phyloP scores from a whole-genome alignment of 2,329 filamentous ascomycete genomes.

The Gaeumannomyces tritici region DNA sequence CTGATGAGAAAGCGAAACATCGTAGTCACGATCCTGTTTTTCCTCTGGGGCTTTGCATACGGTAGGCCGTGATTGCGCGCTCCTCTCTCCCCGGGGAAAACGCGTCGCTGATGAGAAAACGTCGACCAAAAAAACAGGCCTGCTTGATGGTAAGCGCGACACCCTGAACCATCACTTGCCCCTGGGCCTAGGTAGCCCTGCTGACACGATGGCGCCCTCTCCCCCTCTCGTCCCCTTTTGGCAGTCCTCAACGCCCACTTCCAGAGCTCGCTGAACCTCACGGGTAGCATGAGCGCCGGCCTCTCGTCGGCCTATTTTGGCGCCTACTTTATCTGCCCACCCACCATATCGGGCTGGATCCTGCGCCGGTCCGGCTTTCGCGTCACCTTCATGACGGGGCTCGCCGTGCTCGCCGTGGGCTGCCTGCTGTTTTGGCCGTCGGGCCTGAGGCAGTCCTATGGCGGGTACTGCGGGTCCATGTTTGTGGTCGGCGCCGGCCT shows the following conservation, averaged over 20 bases:
- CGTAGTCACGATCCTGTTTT: constrained; percentile 23
- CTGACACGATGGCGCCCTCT: neutral
- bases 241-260: constrained; percentile 39
- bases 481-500: constrained; percentile 30
- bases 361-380: constrained; percentile 57
- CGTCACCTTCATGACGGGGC: constrained; percentile 56
- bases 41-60: constrained; percentile 26
- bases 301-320: constrained; percentile 43
- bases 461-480: constrained; percentile 49
- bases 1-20: neutral
- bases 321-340: constrained; percentile 26
- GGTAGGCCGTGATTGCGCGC: constrained; percentile 1
- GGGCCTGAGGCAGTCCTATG: constrained; percentile 43
- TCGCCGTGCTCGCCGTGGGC: constrained; percentile 45
- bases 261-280: constrained; percentile 33
- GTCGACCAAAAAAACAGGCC: constrained; percentile 7
- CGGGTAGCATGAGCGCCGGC: constrained; percentile 32
- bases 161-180: neutral
- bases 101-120: neutral
- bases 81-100: too few relatives aligned
- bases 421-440: constrained; percentile 50
- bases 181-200: neutral
- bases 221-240: too few relatives aligned
- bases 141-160: constrained; percentile 18
- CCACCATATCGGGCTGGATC: constrained; percentile 36